These are phyloP conservation scores for Neurospora sp. DNA, from an alignment of 495 filamentous ascomycete species.

Conservation along the genomic window DNA sequence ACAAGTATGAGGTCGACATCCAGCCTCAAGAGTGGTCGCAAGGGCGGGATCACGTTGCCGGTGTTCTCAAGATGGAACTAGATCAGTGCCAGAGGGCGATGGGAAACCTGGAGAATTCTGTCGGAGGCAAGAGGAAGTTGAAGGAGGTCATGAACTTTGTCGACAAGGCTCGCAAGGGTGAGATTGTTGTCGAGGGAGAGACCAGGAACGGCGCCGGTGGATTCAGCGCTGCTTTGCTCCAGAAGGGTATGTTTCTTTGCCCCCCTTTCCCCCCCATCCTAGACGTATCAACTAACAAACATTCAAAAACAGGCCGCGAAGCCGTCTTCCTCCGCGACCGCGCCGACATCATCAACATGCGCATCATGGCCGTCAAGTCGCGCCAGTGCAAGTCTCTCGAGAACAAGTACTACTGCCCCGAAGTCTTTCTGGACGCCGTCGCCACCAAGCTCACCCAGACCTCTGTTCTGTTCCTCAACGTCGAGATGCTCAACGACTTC, in stretches of 20 bases:
- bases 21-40: constrained; percentile 80
- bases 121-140: constrained; percentile 74
- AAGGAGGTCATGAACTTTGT: constrained; percentile 87
- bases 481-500: constrained; percentile 86
- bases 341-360: constrained; percentile 79
- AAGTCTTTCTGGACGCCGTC: constrained; percentile 94
- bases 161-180: constrained; percentile 75
- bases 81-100: constrained; percentile 69
- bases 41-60: constrained; percentile 67
- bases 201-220: constrained; percentile 79
- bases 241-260: constrained; percentile 52
- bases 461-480: constrained; percentile 94
- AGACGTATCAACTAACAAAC: constrained; percentile 9
- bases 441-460: constrained; percentile 91
- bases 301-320: constrained; percentile 57
- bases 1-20: constrained; percentile 94
- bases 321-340: constrained; percentile 88
- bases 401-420: constrained; percentile 94
- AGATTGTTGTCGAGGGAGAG: constrained; percentile 73
- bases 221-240: constrained; percentile 72
- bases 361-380: constrained; percentile 71
- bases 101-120: constrained; percentile 58
- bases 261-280: neutral
- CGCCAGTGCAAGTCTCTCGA: constrained; percentile 71
- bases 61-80: constrained; percentile 73